These are phyloP conservation scores for Candida berthetii DNA, from an alignment of 805 yeast species.

Conservation along the genomic window DNA sequence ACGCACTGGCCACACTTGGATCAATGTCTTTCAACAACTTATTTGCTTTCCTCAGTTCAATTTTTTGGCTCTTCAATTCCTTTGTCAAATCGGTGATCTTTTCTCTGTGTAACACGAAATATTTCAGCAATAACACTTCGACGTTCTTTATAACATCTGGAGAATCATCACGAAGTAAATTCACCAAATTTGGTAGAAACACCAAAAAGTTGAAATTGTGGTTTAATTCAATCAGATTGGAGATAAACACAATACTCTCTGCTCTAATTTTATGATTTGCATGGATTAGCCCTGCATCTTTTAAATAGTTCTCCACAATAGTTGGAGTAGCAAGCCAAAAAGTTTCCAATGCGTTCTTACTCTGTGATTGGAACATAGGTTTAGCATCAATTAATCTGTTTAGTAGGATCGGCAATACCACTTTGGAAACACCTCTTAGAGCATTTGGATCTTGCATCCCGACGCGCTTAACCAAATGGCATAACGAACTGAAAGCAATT, in stretches of 20 bases:
- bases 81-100: conserved; percentile 11
- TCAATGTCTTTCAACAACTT: conserved; percentile 15
- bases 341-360: conserved; percentile 44
- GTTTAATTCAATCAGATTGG: conserved; percentile 31
- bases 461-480: conserved; percentile 52
- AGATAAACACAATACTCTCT: conserved; percentile 39
- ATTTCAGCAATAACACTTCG: conserved; percentile 17
- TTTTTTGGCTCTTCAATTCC: conserved; percentile 16
- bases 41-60: conserved; percentile 12
- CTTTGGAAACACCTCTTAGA: conserved; percentile 33
- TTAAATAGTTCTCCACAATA: conserved; percentile 39
- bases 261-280: conserved; percentile 29
- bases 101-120: conserved; percentile 14
- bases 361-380: conserved; percentile 30
- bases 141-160: conserved; percentile 18
- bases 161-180: conserved; percentile 18
- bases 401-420: conserved; percentile 46
- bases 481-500: conserved; percentile 41
- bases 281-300: conserved; percentile 36
- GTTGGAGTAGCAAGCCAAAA: conserved; percentile 48
- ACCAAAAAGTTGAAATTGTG: conserved; percentile 25
- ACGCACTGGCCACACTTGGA: conserved; percentile 11
- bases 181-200: conserved; percentile 18
- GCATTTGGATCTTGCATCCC: conserved; percentile 47
- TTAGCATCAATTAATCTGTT: conserved; percentile 38